Evolutionary conservation across 169 alveolate genomes (phyloP).

Genomic region (Besnoitia besnoiti): DNA sequence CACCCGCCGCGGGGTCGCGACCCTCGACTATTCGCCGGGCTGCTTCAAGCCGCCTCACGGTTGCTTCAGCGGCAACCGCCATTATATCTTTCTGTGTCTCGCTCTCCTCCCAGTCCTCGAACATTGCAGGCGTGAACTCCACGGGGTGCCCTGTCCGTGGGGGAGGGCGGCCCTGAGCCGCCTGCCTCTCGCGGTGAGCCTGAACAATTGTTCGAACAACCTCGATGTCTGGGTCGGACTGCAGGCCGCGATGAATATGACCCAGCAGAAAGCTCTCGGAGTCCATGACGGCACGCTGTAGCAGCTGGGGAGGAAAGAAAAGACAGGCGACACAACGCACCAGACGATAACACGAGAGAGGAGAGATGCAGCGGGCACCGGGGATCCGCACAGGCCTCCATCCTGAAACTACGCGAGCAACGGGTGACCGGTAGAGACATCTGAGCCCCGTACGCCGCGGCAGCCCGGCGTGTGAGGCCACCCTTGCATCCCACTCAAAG

Average conservation of each 20-base stretch:
- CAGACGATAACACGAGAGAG: too few species aligned
- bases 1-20: not conserved
- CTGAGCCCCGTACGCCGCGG: too few species aligned
- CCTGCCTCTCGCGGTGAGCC: not conserved
- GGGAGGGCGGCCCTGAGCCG: not conserved
- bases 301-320: slow-evolving; percentile 12
- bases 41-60: slow-evolving; percentile 2
- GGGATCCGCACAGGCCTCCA: too few species aligned
- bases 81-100: not conserved
- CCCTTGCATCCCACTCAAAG: too few species aligned
- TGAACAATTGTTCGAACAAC: not conserved
- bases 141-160: not conserved
- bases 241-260: not conserved
- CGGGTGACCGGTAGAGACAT: too few species aligned
- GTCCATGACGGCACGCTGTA: slow-evolving; percentile 29
- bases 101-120: slow-evolving; percentile 20
- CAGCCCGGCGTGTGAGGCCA: too few species aligned
- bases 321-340: too few species aligned
- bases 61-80: not conserved
- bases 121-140: slow-evolving; percentile 12
- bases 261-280: not conserved
- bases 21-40: not conserved
- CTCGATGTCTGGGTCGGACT: not conserved
- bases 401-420: too few species aligned
- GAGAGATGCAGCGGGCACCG: too few species aligned